Conservation (phyloP, 1,284 basidiomycete species). For the Cutaneotrichosporon cyanovorans region DNA sequence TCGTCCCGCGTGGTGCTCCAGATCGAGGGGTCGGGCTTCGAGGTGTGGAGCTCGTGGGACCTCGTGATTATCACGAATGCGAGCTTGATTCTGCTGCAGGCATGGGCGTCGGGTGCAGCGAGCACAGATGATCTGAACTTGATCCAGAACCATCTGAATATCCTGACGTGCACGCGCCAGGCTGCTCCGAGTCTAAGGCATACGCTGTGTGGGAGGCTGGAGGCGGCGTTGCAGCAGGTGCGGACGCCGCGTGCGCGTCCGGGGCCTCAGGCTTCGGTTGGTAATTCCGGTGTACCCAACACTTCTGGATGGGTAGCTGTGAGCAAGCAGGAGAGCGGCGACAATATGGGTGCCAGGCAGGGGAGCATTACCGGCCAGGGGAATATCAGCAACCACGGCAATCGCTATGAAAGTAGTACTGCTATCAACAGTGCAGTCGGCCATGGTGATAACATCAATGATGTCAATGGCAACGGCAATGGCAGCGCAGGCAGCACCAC, state of each 20-base stretch:
- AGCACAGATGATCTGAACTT: constrained; percentile 16
- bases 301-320: too few relatives aligned
- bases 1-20: constrained; percentile 18
- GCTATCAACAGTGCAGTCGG: too few relatives aligned
- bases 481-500: neutral
- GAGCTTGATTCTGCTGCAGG: constrained; percentile 15
- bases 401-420: too few relatives aligned
- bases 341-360: too few relatives aligned
- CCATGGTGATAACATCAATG: too few relatives aligned
- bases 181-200: constrained; percentile 16
- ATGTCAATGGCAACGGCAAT: neutral
- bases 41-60: constrained; percentile 23
- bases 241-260: constrained; percentile 13
- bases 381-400: too few relatives aligned
- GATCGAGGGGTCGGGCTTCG: constrained; percentile 17
- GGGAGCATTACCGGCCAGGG: too few relatives aligned
- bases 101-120: constrained; percentile 12
- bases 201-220: constrained; percentile 14
- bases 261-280: too few relatives aligned
- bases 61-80: constrained; percentile 21
- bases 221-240: constrained; percentile 16
- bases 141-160: constrained; percentile 20
- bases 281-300: too few relatives aligned
- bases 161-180: constrained; percentile 17
- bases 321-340: too few relatives aligned